phyloP scores from a whole-genome alignment of 371 early-diverging fungal genomes.

The Caulochytrium protostelioides region DNA sequence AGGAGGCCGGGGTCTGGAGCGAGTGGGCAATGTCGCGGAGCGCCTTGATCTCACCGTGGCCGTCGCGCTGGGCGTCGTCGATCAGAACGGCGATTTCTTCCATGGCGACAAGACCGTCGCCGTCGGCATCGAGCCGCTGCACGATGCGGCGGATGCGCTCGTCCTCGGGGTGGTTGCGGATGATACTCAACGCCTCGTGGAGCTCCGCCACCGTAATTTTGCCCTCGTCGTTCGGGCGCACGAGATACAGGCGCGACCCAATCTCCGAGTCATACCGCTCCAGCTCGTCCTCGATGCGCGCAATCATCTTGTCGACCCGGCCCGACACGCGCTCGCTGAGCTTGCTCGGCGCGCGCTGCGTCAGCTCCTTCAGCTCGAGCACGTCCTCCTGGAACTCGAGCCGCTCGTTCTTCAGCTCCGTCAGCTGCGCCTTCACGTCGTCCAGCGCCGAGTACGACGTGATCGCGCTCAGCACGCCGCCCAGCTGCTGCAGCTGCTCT shows the following conservation, averaged over 20 bases:
- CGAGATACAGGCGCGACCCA: conserved; percentile 14
- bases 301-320: conserved; percentile 24
- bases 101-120: conserved; percentile 23
- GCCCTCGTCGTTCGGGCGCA: conserved; percentile 22
- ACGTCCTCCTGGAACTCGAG: conserved; percentile 27
- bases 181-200: conserved; percentile 35
- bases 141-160: conserved; percentile 41
- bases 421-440: conserved; percentile 15
- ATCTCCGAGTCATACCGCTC: conserved; percentile 16
- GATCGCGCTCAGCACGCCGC: conserved; percentile 17
- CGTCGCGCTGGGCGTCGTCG: conserved; percentile 10
- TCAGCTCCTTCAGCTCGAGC: conserved; percentile 18
- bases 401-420: conserved; percentile 16
- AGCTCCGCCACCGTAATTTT: conserved; percentile 35
- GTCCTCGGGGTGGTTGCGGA: conserved; percentile 36
- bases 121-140: conserved; percentile 36
- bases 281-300: conserved; percentile 42
- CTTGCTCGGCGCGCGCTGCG: conserved; percentile 12
- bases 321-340: conserved; percentile 7
- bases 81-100: conserved; percentile 16
- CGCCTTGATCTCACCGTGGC: conserved; percentile 11
- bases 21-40: too few relatives aligned
- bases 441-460: conserved; percentile 18
- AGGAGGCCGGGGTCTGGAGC: too few relatives aligned
- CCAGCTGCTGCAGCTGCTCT: conserved; percentile 15